phyloP scores from a whole-genome alignment of 495 filamentous ascomycete species.

The Pseudomonodictys pantanalensis region DNA sequence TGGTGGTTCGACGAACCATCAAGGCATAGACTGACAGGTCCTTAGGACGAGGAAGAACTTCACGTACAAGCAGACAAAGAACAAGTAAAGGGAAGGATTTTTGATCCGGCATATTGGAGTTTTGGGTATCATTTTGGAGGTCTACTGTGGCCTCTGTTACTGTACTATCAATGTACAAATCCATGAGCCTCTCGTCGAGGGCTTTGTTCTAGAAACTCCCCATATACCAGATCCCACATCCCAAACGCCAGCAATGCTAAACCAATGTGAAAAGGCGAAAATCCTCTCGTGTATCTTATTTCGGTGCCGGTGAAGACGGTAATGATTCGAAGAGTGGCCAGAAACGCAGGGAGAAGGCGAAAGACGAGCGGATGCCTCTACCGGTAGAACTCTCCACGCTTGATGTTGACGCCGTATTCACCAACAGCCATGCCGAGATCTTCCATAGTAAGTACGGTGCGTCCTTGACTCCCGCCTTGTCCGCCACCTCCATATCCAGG shows the following conservation, averaged over 20 bases:
- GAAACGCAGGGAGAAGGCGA: too few relatives aligned
- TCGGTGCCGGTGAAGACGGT: too few relatives aligned
- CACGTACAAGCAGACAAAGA: constrained; percentile 74
- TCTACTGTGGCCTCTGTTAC: constrained; percentile 3
- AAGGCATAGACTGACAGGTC: constrained; percentile 2
- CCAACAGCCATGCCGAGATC: constrained; percentile 96
- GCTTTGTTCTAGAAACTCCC: not conserved
- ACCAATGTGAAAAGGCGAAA: too few relatives aligned
- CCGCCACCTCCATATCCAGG: constrained; percentile 92
- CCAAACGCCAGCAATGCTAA: too few relatives aligned
- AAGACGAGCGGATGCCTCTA: too few relatives aligned
- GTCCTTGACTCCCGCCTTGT: constrained; percentile 81
- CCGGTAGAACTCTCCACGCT: constrained; percentile 95
- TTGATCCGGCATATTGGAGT: constrained; percentile 18
- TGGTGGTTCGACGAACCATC: not conserved
- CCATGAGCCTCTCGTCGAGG: not conserved
- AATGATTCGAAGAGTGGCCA: too few relatives aligned
- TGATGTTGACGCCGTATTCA: constrained; percentile 96
- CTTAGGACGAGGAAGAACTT: constrained; percentile 83
- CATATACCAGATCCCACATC: too few relatives aligned
- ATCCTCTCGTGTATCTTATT: too few relatives aligned
- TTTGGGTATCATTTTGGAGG: constrained; percentile 29
- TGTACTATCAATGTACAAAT: constrained; percentile 33
- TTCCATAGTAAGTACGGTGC: constrained; percentile 97
- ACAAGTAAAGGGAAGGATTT: constrained; percentile 51